These are phyloP conservation scores for Luffa aegyptiaca DNA, from an alignment of 306 rosid species.

Conservation along the genomic window DNA sequence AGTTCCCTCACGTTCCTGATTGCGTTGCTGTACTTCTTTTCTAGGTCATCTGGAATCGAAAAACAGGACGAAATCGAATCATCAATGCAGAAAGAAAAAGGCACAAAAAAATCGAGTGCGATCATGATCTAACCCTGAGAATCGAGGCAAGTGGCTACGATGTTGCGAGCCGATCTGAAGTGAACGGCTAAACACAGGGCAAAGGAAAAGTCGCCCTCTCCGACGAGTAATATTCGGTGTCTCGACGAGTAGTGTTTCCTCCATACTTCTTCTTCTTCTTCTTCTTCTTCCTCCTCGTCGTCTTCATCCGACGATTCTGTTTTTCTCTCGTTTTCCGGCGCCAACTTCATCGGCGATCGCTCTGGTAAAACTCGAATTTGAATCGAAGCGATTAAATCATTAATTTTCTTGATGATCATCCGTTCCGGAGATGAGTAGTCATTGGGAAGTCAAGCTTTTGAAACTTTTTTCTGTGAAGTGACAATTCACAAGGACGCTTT, in stretches of 20 bases:
- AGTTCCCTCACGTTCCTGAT: constrained; percentile 53
- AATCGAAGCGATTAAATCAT: not conserved
- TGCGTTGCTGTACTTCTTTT: constrained; percentile 49
- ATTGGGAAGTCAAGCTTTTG: not conserved
- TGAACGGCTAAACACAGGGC: constrained; percentile 43
- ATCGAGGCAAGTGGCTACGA: constrained; percentile 74
- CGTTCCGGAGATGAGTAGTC: not conserved
- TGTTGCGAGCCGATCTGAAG: constrained; percentile 53
- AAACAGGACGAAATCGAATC: not conserved
- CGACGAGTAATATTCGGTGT: constrained; percentile 54
- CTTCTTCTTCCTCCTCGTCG: constrained; percentile 3
- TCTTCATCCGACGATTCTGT: constrained; percentile 9
- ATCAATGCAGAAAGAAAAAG: not conserved
- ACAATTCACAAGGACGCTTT: not conserved
- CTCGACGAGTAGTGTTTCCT: constrained; percentile 60
- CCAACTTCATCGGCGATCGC: not conserved
- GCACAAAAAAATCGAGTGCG: not conserved
- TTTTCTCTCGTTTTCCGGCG: not conserved
- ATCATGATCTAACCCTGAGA: constrained; percentile 30
- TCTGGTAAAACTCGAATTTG: not conserved
- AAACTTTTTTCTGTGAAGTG: not conserved
- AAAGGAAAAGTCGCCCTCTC: constrained; percentile 85
- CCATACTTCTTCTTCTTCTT: constrained; percentile 38
- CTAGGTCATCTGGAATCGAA: constrained; percentile 32
- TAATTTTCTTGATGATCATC: constrained; percentile 5